Evolutionary conservation across 1,284 basidiomycete species (phyloP).

Genomic region (Pyrrhoderma lamaoense): DNA sequence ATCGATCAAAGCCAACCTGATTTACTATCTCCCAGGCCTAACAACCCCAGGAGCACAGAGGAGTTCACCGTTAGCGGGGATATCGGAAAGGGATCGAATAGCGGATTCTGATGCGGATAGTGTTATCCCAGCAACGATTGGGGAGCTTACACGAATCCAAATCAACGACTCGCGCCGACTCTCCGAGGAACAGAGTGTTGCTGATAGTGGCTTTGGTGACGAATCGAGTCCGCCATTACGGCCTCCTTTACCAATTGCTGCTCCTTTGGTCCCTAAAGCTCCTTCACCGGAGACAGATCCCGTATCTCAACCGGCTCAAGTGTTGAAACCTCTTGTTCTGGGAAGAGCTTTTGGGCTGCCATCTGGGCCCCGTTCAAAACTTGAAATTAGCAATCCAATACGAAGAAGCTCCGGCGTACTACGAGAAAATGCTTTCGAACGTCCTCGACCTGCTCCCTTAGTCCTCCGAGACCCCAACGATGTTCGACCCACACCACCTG

Average conservation of each 20-base stretch:
- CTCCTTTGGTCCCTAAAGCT: background rate
- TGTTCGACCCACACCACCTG: slow-evolving; percentile 1
- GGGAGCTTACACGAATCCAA: slow-evolving; percentile 12
- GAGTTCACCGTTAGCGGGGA: slow-evolving; percentile 10
- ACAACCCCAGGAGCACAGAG: slow-evolving; percentile 18
- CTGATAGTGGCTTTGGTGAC: slow-evolving; percentile 8
- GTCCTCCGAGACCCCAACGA: slow-evolving; percentile 14
- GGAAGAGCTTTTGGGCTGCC: slow-evolving; percentile 11
- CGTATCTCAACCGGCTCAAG: background rate
- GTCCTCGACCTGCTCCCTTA: slow-evolving; percentile 38
- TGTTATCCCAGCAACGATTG: slow-evolving; percentile 14
- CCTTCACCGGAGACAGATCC: background rate
- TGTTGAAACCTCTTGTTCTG: slow-evolving; percentile 4
- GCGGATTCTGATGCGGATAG: slow-evolving; percentile 10
- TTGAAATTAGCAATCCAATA: slow-evolving; percentile 30
- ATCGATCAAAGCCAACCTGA: background rate
- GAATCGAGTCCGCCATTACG: background rate
- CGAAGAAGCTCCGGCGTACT: slow-evolving; percentile 24
- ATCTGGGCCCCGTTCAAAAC: slow-evolving; percentile 20
- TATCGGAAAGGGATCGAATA: slow-evolving; percentile 12
- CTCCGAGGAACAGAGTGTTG: background rate
- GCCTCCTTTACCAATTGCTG: background rate
- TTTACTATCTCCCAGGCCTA: slow-evolving; percentile 20
- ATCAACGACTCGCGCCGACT: slow-evolving; percentile 12
- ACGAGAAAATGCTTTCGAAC: slow-evolving; percentile 33